Conservation (phyloP, 148 eudicot genomes). For the Bassia scoparia region DNA sequence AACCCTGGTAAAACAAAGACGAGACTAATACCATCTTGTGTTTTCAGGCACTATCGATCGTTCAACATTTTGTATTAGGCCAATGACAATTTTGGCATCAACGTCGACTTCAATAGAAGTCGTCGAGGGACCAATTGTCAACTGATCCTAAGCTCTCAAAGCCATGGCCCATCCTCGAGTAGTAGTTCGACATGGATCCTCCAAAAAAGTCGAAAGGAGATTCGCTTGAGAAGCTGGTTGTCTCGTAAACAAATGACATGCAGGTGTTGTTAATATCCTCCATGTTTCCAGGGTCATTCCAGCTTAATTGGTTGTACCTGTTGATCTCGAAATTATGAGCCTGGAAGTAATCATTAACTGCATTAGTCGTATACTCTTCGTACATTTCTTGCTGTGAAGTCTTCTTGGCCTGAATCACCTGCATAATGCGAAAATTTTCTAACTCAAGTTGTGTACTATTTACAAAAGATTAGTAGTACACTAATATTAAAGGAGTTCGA, state of each 20-base stretch:
- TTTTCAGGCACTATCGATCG: not conserved
- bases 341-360: conserved; percentile 29
- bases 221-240: conserved; percentile 42
- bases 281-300: conserved; percentile 28
- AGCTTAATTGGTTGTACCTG: conserved; percentile 28
- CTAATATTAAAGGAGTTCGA: not conserved
- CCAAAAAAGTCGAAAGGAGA: conserved; percentile 51
- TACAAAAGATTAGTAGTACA: not conserved
- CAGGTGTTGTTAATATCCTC: conserved; percentile 23
- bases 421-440: not conserved
- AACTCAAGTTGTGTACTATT: not conserved
- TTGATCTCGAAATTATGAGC: conserved; percentile 28
- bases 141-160: conserved; percentile 39
- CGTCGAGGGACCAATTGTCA: conserved; percentile 50
- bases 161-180: conserved; percentile 28
- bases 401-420: conserved; percentile 72
- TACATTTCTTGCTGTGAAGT: conserved; percentile 34
- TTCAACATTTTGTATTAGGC: not conserved
- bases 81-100: not conserved
- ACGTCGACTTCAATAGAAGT: conserved; percentile 33
- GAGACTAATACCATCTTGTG: conserved; percentile 7
- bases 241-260: conserved; percentile 46
- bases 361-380: conserved; percentile 20
- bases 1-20: conserved; percentile 8
- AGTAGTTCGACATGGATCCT: conserved; percentile 35